phyloP scores from a whole-genome alignment of 2,329 filamentous ascomycete genomes.

The Neophaeococcomyces mojaviensis region DNA sequence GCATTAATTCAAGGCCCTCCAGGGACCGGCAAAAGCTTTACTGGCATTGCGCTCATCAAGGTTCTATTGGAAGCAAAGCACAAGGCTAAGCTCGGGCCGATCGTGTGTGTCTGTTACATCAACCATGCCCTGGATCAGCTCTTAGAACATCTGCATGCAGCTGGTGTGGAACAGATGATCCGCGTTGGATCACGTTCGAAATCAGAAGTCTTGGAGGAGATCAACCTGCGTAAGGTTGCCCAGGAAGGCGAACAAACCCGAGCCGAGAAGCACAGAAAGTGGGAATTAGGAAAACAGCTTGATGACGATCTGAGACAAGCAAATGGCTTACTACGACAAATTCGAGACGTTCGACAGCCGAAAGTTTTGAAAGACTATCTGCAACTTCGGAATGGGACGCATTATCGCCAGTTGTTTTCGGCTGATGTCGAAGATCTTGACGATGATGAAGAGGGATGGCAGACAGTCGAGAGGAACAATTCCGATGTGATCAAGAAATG shows the following conservation, averaged over 20 bases:
- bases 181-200: constrained; percentile 27
- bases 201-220: constrained; percentile 18
- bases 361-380: not conserved
- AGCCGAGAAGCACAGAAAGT: not conserved
- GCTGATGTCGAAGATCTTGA: not conserved
- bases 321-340: not conserved
- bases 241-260: not conserved
- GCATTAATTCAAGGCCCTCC: constrained; percentile 61
- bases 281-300: not conserved
- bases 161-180: constrained; percentile 24
- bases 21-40: constrained; percentile 61
- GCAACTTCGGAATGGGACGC: not conserved
- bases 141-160: constrained; percentile 22
- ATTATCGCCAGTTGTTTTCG: not conserved
- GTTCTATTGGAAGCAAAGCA: constrained; percentile 23
- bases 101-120: constrained; percentile 27
- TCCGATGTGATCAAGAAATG: not conserved
- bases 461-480: not conserved
- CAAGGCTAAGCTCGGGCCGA: constrained; percentile 19
- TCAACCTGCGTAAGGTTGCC: constrained; percentile 20
- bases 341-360: not conserved
- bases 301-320: not conserved
- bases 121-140: constrained; percentile 30
- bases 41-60: constrained; percentile 45
- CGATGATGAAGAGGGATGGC: not conserved